Base-by-base conservation (phyloP, 2,329 filamentous ascomycete species). In the Colletotrichum endophyticum region DNA sequence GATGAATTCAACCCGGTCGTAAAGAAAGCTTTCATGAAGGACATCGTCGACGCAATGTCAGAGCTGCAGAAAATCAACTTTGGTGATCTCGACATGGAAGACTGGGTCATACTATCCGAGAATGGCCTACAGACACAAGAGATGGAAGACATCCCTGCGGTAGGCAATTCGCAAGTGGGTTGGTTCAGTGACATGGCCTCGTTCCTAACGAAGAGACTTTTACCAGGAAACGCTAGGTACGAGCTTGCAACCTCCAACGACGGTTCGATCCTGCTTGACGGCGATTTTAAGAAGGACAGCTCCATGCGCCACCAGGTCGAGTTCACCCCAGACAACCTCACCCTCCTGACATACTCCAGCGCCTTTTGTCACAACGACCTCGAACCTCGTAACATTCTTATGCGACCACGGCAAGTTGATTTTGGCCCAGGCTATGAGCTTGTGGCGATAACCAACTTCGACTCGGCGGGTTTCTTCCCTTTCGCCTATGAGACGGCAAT, bases 281-380 rank as follows among this genome's bases (percentile, higher is more conserved):
- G 9, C 6, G 30, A 22, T 2, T 63, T 63, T 1, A 22, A 25
- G 9, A 28, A 32, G 12, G 30, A 22, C 27, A 22, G 13, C 8
- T 22, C 59, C 5, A 5, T 30, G 2, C 39, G 8, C 5, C 15
- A 16, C 4, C 5, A 19, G 4, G 36, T 74, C 19, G n/a, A 30
- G 22, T 76, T 76, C 59, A 39, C 70, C 2, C 34, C 36, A 2
- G 59, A 72, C 3, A 27, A 76, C 34, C 64, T 76, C 11, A 34
- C 39, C 1, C 6, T 66, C 12, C 57, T 76, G 1, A n/a, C 16
- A 7, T 7, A 70, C 1, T 32, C 15, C 30, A 30, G 53, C 9
- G 64, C n/a, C 3, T 13, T 76, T 13, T 74, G 74, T 7, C 74
- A 76, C 36, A 73, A 76, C 44, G 36, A 74, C 32, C n/a, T 76